Percentiles rank a stretch among this genome's conserved stretches.
Conservation (phyloP, 805 yeast species). For the Candida silvatica region DNA sequence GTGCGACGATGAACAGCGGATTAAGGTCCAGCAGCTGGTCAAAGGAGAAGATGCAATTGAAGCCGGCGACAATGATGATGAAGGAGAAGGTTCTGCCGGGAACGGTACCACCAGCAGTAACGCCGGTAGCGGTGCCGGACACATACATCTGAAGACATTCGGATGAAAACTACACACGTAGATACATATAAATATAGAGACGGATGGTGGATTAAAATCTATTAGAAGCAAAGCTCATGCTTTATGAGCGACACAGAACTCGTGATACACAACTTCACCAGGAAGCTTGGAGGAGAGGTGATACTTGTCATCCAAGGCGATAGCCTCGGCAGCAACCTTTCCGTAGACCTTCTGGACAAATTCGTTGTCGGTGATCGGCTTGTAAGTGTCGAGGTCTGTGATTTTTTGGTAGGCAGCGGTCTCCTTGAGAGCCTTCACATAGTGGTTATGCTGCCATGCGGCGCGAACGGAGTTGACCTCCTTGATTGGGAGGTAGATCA, state of each 20-base stretch:
- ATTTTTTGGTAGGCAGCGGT: not conserved
- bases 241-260: conserved; percentile 9
- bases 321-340: not conserved
- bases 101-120: conserved; percentile 1
- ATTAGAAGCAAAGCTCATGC: conserved; percentile 1
- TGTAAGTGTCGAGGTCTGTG: not conserved
- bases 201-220: too few relatives aligned
- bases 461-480: not conserved
- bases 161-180: too few relatives aligned
- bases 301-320: not conserved
- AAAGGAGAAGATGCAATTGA: conserved; percentile 21
- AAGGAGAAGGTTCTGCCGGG: not conserved
- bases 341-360: not conserved
- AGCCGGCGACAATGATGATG: not conserved
- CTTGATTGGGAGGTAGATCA: conserved; percentile 5
- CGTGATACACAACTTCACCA: conserved; percentile 5
- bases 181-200: too few relatives aligned
- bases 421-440: not conserved
- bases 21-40: conserved; percentile 34
- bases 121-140: conserved; percentile 13
- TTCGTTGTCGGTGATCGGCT: not conserved
- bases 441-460: not conserved
- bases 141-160: conserved; percentile 46
- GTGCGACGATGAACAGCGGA: conserved; percentile 33
- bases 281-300: conserved; percentile 1